Evolutionary conservation across 2,329 filamentous ascomycete species (phyloP), one percentile per base, ranked within the genome.

Genomic region (Trichophyton verrucosum): DNA sequence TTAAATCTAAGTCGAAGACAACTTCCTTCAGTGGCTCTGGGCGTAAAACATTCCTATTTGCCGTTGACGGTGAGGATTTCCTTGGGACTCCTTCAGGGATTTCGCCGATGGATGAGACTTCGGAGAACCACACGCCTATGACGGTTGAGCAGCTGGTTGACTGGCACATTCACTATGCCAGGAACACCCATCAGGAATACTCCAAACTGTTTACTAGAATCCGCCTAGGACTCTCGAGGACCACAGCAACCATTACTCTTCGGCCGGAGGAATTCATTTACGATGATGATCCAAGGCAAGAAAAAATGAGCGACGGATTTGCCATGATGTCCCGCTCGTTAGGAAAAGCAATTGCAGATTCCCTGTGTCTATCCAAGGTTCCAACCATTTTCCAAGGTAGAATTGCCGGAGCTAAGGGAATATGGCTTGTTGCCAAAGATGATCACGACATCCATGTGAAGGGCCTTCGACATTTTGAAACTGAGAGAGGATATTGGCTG

Each of bases 381-480:
- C 82, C 81, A 0, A 79, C 79, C 60, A 76, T 72, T 2, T 80
- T 82, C 27, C 83, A 86, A 69, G 82, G 74, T 7, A 75, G 83
- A 3, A 82, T 85, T 61, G 78, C 76, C 17, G 82, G 83, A 1
- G 80, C 81, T 0, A 86, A 86, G 69, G 83, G 83, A 1, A 66
- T 86, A 3, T 85, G 83, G 83, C 80, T 82, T 69, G 73, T 83
- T 1, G 80, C 80, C 60, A 71, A 69, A 3, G 68, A 73, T 65
- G 70, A 61, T 66, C 27, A 38, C 9, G 9, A 7, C 11, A 9
- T 7, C 3, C 51, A n/a, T 2, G 51, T 33, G n/a, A 17, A 68
- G 40, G 64, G 42, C 20, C 27, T 46, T 30, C 49, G 6, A 17
- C 11, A 30, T 13, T 58, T 24, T 58, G 30, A 9, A 53, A 11